These are phyloP conservation scores for Gracilariopsis chorda DNA, from an alignment of 23 red algal genomes.

Conservation along the genomic window DNA sequence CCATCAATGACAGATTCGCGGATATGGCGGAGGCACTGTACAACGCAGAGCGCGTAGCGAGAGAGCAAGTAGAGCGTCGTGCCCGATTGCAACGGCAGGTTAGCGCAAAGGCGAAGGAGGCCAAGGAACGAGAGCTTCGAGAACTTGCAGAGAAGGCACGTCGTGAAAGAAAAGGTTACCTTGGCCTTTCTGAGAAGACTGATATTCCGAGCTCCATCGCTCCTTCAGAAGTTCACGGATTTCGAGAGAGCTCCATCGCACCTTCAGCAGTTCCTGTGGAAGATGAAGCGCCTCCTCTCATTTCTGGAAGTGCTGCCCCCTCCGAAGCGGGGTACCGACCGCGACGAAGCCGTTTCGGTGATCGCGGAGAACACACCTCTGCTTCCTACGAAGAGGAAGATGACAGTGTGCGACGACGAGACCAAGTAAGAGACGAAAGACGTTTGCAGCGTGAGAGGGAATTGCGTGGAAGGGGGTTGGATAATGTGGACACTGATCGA, in stretches of 20 bases:
- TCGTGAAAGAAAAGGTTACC: constrained; percentile 52
- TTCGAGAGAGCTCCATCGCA: background rate
- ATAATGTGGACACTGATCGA: constrained; percentile 25
- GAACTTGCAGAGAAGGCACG: constrained; percentile 79
- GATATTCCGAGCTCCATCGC: constrained; percentile 14
- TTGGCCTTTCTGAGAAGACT: constrained; percentile 28
- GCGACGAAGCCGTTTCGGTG: constrained; percentile 21
- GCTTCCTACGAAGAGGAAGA: background rate
- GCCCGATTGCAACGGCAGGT: constrained; percentile 67
- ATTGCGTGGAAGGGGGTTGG: constrained; percentile 18
- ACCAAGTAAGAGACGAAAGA: constrained; percentile 55
- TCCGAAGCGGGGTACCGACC: background rate
- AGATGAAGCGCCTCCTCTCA: constrained; percentile 17
- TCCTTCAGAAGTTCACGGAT: background rate
- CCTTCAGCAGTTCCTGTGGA: background rate
- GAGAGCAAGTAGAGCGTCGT: constrained; percentile 76
- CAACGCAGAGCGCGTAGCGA: constrained; percentile 71
- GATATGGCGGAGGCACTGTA: constrained; percentile 79
- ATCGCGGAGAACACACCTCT: background rate
- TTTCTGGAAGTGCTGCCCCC: background rate
- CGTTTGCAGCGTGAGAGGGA: constrained; percentile 61
- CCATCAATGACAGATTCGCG: constrained; percentile 74
- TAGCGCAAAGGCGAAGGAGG: constrained; percentile 41
- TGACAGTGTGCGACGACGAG: constrained; percentile 8
- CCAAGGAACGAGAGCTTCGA: constrained; percentile 67